Base-by-base conservation (phyloP, 495 filamentous ascomycete genomes). In the Penicillium canariense region DNA sequence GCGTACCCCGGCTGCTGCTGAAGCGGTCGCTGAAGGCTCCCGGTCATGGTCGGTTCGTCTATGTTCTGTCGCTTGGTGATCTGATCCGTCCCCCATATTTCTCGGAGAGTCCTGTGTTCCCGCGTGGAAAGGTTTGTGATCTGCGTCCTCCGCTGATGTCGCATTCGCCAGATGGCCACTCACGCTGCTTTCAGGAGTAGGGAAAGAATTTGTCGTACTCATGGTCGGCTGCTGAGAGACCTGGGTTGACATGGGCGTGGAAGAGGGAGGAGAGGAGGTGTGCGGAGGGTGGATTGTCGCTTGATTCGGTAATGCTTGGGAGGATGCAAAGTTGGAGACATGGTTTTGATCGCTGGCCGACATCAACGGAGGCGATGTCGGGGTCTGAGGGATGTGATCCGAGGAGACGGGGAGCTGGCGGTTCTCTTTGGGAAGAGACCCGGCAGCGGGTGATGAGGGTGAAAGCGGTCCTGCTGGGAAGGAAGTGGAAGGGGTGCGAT, bases 361-460 rank as follows among this genome's bases (percentile, higher is more conserved):
- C 76, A 78, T 78, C 73, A 77, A 78, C 74, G 73, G 70, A 75
- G 76, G 74, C 25, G 76, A 77, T 68, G 68, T 71, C 62, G 74
- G 75, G 32, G 75, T 72, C 62, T 73, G 74, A 39, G 73, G 76
- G 34, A 68, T 68, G 35, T 69, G 68, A 54, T 75, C 70, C 66
- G 67, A 68, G 15, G 62, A 63, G 32, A 62, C 50, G 34, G 49
- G 59, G n/a, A 64, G 61, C 51, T 57, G 59, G 38, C 31, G 59
- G 52, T 52, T 72, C 63, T 70, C 73, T 65, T 78, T 78, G 20
- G 68, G 58, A 46, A 26, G 25, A 59, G 60, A 67, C 31, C 66
- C 69, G 46, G 67, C 59, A 57, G 74, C 66, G 42, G 73, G 71
- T 55, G 74, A 77, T 25, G 76, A 68, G 54, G 74, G 74, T 50